A percentile compares a stretch with the other conserved stretches of the same genome.
Evolutionary conservation across 192 early-diverging fungal species (phyloP).

Genomic region (Entomortierella chlamydospora): DNA sequence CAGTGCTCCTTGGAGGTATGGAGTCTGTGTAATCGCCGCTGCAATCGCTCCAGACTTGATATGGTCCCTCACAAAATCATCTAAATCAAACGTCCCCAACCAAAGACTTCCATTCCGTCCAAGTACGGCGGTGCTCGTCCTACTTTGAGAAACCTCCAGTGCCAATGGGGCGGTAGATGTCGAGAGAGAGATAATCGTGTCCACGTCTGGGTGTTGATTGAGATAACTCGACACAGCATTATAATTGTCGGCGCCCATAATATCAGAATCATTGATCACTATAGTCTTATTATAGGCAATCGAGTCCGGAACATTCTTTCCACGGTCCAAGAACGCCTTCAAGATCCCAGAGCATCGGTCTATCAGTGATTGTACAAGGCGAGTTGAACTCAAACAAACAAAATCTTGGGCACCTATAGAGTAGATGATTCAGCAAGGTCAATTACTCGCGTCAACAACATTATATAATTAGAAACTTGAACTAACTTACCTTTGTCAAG

Average conservation of each 20-base stretch:
- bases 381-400: conserved; percentile 15
- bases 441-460: no score
- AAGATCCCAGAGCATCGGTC: conserved; percentile 46
- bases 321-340: conserved; percentile 16
- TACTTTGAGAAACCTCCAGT: conserved; percentile 6
- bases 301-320: background rate
- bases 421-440: background rate
- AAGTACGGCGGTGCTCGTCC: background rate
- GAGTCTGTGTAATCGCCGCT: conserved; percentile 28
- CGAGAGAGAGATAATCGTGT: conserved; percentile 19
- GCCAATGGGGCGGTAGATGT: background rate
- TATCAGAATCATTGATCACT: background rate
- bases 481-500: conserved; percentile 23
- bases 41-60: conserved; percentile 27
- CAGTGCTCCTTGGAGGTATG: conserved; percentile 39
- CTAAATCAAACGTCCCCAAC: conserved; percentile 41
- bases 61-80: background rate
- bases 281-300: conserved; percentile 21
- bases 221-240: conserved; percentile 8
- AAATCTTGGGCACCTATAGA: conserved; percentile 36
- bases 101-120: conserved; percentile 30
- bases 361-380: conserved; percentile 3
- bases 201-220: background rate
- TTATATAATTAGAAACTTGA: no score
- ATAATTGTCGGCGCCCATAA: background rate